Percentiles rank a stretch among this genome's conserved stretches.
Conservation (phyloP, 2,329 filamentous ascomycete species). For the Sordariomycetes sp. region DNA sequence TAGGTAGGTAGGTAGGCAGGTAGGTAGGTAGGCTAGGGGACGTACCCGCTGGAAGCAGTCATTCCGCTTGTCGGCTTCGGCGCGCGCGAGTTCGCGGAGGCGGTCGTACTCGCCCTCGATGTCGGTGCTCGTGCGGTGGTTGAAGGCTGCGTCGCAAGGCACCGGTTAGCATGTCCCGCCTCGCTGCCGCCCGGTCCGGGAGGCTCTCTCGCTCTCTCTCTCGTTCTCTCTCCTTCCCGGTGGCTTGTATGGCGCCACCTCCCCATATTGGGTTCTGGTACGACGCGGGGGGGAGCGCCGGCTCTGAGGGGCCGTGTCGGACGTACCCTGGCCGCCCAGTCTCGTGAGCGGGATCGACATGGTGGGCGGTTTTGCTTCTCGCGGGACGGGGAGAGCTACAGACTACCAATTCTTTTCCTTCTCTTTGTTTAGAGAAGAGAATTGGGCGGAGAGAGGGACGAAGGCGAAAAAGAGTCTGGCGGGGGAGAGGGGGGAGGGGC, state of each 20-base stretch:
- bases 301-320: neutral
- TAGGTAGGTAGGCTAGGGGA: conserved; percentile 4
- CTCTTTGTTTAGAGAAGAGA: neutral
- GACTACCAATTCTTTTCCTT: neutral
- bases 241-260: neutral
- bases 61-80: conserved; percentile 69
- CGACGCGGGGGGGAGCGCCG: neutral
- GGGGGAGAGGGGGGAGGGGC: neutral
- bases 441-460: too few relatives aligned
- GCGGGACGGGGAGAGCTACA: neutral
- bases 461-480: neutral
- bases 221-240: neutral
- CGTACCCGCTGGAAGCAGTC: conserved; percentile 64
- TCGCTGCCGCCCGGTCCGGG: too few relatives aligned
- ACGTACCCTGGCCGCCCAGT: conserved; percentile 34
- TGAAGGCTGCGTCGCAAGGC: conserved; percentile 55
- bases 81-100: conserved; percentile 70
- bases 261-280: neutral
- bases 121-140: conserved; percentile 54
- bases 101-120: conserved; percentile 86
- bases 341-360: conserved; percentile 31
- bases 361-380: conserved; percentile 1
- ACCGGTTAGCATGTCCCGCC: neutral
- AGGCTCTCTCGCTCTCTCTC: too few relatives aligned
- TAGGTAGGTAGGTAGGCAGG: neutral